Base-by-base conservation (phyloP, 306 rosid genomes). In the Heteromeles arbutifolia region DNA sequence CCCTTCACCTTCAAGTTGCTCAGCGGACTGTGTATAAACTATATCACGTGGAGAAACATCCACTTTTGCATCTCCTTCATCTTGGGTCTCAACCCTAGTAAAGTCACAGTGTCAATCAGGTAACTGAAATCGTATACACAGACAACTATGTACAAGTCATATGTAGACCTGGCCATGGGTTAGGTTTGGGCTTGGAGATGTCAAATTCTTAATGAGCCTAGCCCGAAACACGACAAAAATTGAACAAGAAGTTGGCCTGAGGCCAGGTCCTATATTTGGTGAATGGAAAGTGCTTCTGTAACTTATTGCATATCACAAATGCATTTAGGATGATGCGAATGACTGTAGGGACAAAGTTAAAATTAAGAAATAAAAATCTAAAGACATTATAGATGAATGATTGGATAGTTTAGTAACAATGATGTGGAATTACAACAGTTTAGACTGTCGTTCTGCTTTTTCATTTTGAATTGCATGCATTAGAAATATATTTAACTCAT, bases 41-140 rank as follows among this genome's bases (percentile, higher is more conserved):
- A 95, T 88, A 81, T 95, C 99, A 85, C 99, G 97, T 34, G 99
- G 99, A 83, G 96, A 92, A 85, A 83, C 85, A 78, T 92, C 99
- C 74, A 95, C 88, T 85, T 88, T 95, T 17, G 99, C 96, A 83
- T 95, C 96, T 72, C 99, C 97, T 77, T 89, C 97, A 84, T 95
- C 99, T 82, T 95, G 97, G 57, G 99, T 90, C 86, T 95, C 99
- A 76, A 83, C 97, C 99, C 99, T 95, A 79, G 72, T 74, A 79
- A 41, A 65, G 82, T 78, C 84, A 84, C 5, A 85, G 66, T 65
- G 77, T 28, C 57, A 73, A 72, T 76, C 61, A 82, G 76, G 50
- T 22, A 63, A 53, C 11, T 29, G 54, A 73, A 53, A 32, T 5
- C 56, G 37, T 66, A 73, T 66, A 70, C 52, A 25, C 29, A 70